These are phyloP conservation scores for Venturia pyrina DNA, from an alignment of 2,329 filamentous ascomycete species.

Conservation along the genomic window DNA sequence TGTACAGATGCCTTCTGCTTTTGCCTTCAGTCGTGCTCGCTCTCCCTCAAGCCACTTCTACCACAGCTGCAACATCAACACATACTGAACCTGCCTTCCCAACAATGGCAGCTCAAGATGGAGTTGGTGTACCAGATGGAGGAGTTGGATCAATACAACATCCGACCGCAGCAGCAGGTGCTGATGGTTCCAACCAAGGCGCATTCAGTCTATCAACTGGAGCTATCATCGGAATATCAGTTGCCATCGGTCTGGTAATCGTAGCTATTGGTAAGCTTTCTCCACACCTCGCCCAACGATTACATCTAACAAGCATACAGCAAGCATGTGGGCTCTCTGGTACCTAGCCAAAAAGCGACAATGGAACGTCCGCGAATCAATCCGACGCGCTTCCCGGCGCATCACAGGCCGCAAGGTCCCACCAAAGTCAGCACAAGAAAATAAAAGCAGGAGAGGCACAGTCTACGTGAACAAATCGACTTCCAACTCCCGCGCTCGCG, in stretches of 20 bases:
- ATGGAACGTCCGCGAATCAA: constrained; percentile 65
- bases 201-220: constrained; percentile 56
- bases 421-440: not conserved
- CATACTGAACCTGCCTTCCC: constrained; percentile 7
- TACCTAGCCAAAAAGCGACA: constrained; percentile 76
- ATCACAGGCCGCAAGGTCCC: constrained; percentile 28
- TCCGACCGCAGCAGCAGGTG: constrained; percentile 40
- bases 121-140: constrained; percentile 11
- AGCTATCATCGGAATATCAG: constrained; percentile 65
- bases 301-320: not conserved
- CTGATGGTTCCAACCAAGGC: constrained; percentile 51
- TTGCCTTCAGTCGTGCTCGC: constrained; percentile 3
- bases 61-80: not conserved
- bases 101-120: constrained; percentile 12
- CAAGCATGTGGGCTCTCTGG: constrained; percentile 44
- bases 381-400: constrained; percentile 52
- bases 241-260: constrained; percentile 47
- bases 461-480: constrained; percentile 5
- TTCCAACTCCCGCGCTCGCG: not conserved
- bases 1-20: not conserved
- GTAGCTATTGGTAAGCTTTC: constrained; percentile 49
- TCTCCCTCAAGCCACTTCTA: constrained; percentile 1
- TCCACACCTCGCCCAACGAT: not conserved
- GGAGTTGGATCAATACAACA: constrained; percentile 10
- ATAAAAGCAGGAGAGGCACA: constrained; percentile 8